A percentile compares a stretch with the other conserved stretches of the same genome.
Evolutionary conservation across 768 basidiomycete genomes (phyloP).

Genomic region (Termitomyces sp.): DNA sequence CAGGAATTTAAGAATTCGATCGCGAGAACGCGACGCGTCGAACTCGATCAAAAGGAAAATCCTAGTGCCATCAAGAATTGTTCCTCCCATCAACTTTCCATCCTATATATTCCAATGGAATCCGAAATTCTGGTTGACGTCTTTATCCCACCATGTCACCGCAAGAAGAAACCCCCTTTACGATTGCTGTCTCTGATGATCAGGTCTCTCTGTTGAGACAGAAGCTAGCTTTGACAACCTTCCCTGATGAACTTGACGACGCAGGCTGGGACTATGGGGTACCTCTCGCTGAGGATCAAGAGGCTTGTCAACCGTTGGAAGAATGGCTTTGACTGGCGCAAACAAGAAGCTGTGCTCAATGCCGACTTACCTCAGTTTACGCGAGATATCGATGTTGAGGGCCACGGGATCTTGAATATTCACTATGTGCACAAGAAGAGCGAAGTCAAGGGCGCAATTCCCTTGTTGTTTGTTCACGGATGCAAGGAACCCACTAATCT

Average conservation of each 20-base stretch:
- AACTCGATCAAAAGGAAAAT: no score
- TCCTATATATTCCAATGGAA: not conserved
- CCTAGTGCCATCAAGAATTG: not conserved
- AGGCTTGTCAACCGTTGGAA: slow-evolving; percentile 46
- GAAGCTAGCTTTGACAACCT: slow-evolving; percentile 43
- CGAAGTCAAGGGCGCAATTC: slow-evolving; percentile 37
- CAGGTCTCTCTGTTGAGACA: slow-evolving; percentile 34
- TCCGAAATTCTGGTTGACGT: not conserved
- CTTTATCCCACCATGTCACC: slow-evolving; percentile 2
- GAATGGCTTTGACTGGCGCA: slow-evolving; percentile 53
- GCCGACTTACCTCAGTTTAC: slow-evolving; percentile 53
- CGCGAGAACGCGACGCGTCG: no score
- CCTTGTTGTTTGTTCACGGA: slow-evolving; percentile 45
- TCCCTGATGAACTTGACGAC: slow-evolving; percentile 56
- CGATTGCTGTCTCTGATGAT: slow-evolving; percentile 40
- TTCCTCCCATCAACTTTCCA: no score
- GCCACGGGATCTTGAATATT: slow-evolving; percentile 38
- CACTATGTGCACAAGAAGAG: slow-evolving; percentile 62
- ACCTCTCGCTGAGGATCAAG: slow-evolving; percentile 44
- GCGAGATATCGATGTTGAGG: slow-evolving; percentile 43
- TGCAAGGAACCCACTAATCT: slow-evolving; percentile 27
- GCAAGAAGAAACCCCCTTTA: slow-evolving; percentile 32
- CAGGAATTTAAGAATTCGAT: no score
- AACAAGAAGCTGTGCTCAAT: slow-evolving; percentile 49
- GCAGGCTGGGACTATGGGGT: slow-evolving; percentile 46